Base-by-base conservation (phyloP, 805 yeast species). In the Saturnispora saitoi region DNA sequence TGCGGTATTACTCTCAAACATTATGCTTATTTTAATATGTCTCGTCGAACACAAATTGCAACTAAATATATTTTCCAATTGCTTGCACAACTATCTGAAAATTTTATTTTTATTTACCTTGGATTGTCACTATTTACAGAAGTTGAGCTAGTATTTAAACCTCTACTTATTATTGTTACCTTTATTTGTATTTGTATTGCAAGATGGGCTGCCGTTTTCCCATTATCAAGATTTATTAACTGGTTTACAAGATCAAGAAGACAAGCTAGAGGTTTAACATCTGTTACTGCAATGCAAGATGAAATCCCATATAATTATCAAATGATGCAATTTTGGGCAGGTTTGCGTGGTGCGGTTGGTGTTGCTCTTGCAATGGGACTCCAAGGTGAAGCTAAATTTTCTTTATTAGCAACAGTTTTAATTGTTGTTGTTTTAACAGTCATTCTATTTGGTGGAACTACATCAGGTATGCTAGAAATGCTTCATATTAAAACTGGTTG, bases 281-380 rank as follows among this genome's bases (percentile, higher is more conserved):
- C 59, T 29, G 58, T 73, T 2, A 34, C 56, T 8, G 42, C 57
- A 2, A 68, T 75, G 10, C 84, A 86, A 2, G 96, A 89, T 58
- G 98, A 91, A 67, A 89, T 93, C 53, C 93, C 96, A 24, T 91
- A 87, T 59, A 87, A 84, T 52, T 93, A 93, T 66, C 99, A 93
- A 68, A 88, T 89, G 86, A 93, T 93, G 99, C 88, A 91, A 45
- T 93, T 93, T 65, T 93, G 99, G 99, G 99, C 99, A 2, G 99
- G 99, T 3, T 72, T 93, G 49, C 76, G 99, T 61, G 99, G 99
- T 51, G 99, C 99, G 0, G 99, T 93, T 32, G 99, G 99, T 55
- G 99, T 93, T 4, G 99, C 99, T 0, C 75, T 93, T 59, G 99
- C 99, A 0, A 88, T 95, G 81, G 99, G 99, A 12, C 70, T 93